Evolutionary conservation across 371 early-diverging fungal genomes (phyloP).

Genomic region (Apophysomyces elegans): DNA sequence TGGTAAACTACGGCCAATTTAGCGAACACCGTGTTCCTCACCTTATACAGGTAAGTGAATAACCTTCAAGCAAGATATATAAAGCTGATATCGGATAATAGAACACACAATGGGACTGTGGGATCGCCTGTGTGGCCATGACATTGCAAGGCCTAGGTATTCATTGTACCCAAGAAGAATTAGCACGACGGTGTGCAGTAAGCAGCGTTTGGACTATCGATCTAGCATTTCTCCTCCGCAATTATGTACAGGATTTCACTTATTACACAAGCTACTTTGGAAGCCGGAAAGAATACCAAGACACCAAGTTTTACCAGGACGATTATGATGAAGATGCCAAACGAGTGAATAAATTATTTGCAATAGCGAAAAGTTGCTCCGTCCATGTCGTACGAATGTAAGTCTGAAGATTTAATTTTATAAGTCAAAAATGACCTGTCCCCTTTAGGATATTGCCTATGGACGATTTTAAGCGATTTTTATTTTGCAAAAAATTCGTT

Average conservation of each 20-base stretch:
- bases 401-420: conserved; percentile 15
- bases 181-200: conserved; percentile 51
- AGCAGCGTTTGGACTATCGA: conserved; percentile 91
- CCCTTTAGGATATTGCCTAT: conserved; percentile 63
- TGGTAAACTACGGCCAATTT: conserved; percentile 34
- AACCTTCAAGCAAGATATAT: neutral
- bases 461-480: conserved; percentile 81
- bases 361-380: conserved; percentile 69
- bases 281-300: conserved; percentile 72
- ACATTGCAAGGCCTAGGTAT: conserved; percentile 64
- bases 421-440: neutral
- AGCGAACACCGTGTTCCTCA: conserved; percentile 38
- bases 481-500: conserved; percentile 72
- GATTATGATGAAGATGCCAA: conserved; percentile 73
- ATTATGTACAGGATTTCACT: conserved; percentile 78
- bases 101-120: conserved; percentile 79
- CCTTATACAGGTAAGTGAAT: conserved; percentile 29
- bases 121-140: conserved; percentile 86
- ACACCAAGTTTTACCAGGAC: conserved; percentile 72
- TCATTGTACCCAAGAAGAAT: conserved; percentile 44
- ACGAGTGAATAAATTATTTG: conserved; percentile 79
- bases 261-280: conserved; percentile 87
- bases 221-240: conserved; percentile 74
- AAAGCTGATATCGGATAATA: conserved; percentile 14
- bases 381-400: conserved; percentile 78